Evolutionary conservation across 768 basidiomycete genomes (phyloP), one percentile per base, ranked within the genome.

Genomic region (Amanita jacksonii): DNA sequence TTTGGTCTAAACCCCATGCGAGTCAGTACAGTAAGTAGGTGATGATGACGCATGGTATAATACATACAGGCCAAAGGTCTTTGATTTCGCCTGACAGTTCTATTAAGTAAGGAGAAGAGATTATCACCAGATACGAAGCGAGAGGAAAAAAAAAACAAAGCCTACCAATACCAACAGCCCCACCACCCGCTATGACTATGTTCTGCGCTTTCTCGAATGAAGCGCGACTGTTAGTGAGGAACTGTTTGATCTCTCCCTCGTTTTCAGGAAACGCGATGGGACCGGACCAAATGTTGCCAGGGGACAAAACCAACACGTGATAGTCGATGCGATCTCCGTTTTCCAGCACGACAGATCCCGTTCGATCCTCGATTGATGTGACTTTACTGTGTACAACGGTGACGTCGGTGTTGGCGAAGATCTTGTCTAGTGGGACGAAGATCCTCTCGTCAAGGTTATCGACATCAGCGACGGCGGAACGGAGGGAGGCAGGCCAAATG

Each of bases 221-320:
- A 19, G 32, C 30, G 10, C 53, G 49, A 15, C 35, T 27, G 5
- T 46, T 47, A 8, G 22, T 28, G 32, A 56, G 28, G 31, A 63
- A 59, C 13, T 52, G 52, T 8, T 53, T 36, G 1, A 64, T 57
- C 0, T 60, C 59, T 6, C 38, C 41, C 24, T 34, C 25, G 6
- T 52, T 54, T 10, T 53, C 46, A 1, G 67, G 67, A 22, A 67
- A 54, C 3, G 56, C 49, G 8, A 68, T 40, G 2, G 62, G 55
- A 0, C 70, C 75, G 12, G 54, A 57, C 73, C 73, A 81, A 5
- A 47, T 54, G 13, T 65, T 65, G 1, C 78, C 80, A 0, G 77
- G 66, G 0, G 75, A 72, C 31, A 81, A 58, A n/a, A 79, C 67
- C 40, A 81, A 68, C n/a, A 68, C 60, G 15, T 70, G 66, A 50